These are phyloP conservation scores for Flaveria bidentis DNA, from an alignment of 129 eudicot genomes.

Conservation along the genomic window DNA sequence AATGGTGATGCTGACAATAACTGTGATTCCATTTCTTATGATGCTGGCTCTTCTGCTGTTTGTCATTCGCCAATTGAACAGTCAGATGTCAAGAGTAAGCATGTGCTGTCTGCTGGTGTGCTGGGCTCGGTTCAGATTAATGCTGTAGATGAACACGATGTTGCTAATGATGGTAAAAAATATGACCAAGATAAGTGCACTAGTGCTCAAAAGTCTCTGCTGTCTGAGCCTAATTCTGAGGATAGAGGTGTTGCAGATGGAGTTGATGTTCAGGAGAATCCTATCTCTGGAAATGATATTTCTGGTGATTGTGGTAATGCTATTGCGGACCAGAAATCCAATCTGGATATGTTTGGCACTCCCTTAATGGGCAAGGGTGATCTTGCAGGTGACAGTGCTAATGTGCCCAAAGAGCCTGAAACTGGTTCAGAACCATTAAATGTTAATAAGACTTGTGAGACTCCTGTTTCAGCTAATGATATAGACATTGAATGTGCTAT, in stretches of 20 bases:
- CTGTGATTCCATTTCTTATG: conserved; percentile 11
- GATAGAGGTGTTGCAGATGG: neutral
- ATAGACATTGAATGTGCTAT: neutral
- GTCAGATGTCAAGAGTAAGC: too few species aligned
- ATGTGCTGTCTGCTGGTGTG: too few species aligned
- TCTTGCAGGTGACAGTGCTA: conserved; percentile 8
- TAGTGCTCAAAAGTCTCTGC: neutral
- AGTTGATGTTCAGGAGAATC: conserved; percentile 1
- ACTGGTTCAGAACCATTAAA: conserved; percentile 22
- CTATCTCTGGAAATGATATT: conserved; percentile 15
- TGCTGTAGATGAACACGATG: too few species aligned
- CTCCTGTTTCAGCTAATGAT: neutral
- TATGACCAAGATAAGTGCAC: neutral
- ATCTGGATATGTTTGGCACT: neutral
- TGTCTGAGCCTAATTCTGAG: conserved; percentile 15
- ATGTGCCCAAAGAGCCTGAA: conserved; percentile 16
- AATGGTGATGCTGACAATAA: conserved; percentile 2
- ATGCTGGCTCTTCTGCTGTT: conserved; percentile 19
- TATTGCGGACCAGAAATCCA: neutral
- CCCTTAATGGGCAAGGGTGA: neutral
- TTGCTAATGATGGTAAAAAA: too few species aligned
- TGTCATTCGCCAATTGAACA: too few species aligned
- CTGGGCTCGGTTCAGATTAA: too few species aligned
- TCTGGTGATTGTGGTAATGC: conserved; percentile 15
- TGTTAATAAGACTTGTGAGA: neutral